Base-by-base conservation (phyloP, 139 green algal species). In the Chlamydomonas sp. region DNA sequence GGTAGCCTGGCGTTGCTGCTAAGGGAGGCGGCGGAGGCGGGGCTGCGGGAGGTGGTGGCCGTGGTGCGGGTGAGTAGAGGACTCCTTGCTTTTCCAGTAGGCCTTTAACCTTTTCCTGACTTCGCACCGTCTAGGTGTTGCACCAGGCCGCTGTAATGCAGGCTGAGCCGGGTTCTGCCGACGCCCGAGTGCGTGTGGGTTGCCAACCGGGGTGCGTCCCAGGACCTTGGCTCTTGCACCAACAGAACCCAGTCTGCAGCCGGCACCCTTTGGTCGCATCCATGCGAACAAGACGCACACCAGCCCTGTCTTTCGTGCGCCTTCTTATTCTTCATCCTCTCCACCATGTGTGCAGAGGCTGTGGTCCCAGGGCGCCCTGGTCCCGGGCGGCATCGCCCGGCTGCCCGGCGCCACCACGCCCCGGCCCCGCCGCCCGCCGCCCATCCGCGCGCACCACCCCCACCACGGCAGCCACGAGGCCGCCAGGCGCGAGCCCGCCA, bases 351-450 rank as follows among this genome's bases (percentile, higher is more conserved):
- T 49, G 59, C 81, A 79, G 82, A 10, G 49, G 1, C 60, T 86
- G 71, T 86, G 82, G 82, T 71, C 71, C 16, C 18, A 63, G 10
- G 82, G 60, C 71, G 82, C 12, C 4, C 71, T 86, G 60, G 82
- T 79, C n/a, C 71, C 71, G 20, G 82, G 82, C 82, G 82, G 82
- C 18, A 71, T 86, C 61, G 60, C 20, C 15, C 69, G 82, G 20
- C 79, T 49, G 62, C 59, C 59, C 7, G 82, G 82, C 58, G 68
- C 82, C 61, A 86, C 71, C 82, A 86, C 71, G 15, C 71, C 82
- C 3, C 71, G n/a, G 10, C 57, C 66, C 18, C 31, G 31, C 31
- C 31, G 31, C 31, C 31, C 31, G 31, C 31, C 31, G 31, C 31
- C 31, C 31, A 49, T 49, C 31, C 58, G 66, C 58, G 4, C 1